A percentile compares a stretch with the other conserved stretches of the same genome.
These are phyloP conservation scores for Macrolepiota albuminosa DNA, from an alignment of 768 basidiomycete genomes.

Conservation along the genomic window DNA sequence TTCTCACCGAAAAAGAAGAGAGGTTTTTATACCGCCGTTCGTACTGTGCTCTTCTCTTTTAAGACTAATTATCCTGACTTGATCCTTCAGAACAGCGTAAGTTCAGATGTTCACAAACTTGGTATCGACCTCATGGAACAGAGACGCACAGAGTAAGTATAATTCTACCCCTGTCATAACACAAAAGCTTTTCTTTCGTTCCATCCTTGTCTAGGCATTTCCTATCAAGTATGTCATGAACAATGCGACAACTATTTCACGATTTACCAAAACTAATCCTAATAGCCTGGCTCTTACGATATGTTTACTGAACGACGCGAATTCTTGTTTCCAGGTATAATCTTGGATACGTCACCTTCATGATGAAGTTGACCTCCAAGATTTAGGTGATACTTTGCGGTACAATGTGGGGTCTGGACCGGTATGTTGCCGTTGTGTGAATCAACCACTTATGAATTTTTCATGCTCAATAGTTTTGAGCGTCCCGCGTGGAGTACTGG, in stretches of 20 bases:
- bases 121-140: conserved; percentile 85
- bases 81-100: conserved; percentile 53
- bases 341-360: not conserved
- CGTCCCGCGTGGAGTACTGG: conserved; percentile 71
- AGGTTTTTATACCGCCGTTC: conserved; percentile 59
- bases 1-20: conserved; percentile 63
- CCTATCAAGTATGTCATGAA: conserved; percentile 49
- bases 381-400: conserved; percentile 59
- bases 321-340: conserved; percentile 73
- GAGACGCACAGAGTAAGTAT: conserved; percentile 66
- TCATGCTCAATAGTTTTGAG: conserved; percentile 36
- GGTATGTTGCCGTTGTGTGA: conserved; percentile 28
- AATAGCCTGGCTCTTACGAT: conserved; percentile 67
- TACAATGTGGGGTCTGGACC: conserved; percentile 77
- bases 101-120: conserved; percentile 70
- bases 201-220: conserved; percentile 45
- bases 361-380: not conserved
- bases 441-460: not conserved
- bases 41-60: conserved; percentile 18
- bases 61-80: conserved; percentile 1
- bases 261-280: not conserved
- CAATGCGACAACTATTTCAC: not conserved
- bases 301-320: conserved; percentile 67
- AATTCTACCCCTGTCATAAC: not conserved
- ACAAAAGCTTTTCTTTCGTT: not conserved